phyloP scores from a whole-genome alignment of 768 basidiomycete species.

The Aureoboletus auriporus region DNA sequence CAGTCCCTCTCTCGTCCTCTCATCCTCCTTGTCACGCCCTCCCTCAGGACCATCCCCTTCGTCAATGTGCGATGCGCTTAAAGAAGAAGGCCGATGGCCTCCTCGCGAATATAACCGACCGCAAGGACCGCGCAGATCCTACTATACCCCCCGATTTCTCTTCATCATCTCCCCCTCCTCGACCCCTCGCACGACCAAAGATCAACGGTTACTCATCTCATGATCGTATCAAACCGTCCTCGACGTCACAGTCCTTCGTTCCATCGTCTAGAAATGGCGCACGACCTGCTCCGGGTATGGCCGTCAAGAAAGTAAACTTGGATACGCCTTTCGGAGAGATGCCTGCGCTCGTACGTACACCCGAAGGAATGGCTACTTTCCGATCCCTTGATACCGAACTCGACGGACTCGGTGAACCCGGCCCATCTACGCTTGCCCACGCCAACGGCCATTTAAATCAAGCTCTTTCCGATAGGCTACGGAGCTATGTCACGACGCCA shows the following conservation, averaged over 20 bases:
- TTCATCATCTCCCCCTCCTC: conserved; percentile 18
- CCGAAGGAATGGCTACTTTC: conserved; percentile 71
- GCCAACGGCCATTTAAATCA: conserved; percentile 26
- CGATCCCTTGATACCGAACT: conserved; percentile 53
- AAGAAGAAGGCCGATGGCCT: conserved; percentile 82
- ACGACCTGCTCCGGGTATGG: conserved; percentile 7
- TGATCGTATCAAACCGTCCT: conserved; percentile 20
- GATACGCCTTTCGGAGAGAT: conserved; percentile 60
- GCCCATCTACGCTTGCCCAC: conserved; percentile 30
- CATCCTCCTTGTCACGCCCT: background rate
- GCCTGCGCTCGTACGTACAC: conserved; percentile 65
- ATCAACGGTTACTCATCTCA: conserved; percentile 38
- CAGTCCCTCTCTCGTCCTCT: conserved; percentile 29
- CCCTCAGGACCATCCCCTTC: conserved; percentile 79
- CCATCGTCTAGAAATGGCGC: conserved; percentile 16
- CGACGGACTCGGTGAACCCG: conserved; percentile 34
- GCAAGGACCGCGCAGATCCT: conserved; percentile 75
- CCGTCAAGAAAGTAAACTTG: conserved; percentile 19
- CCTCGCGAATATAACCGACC: conserved; percentile 85
- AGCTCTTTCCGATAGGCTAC: conserved; percentile 18
- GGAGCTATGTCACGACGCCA: conserved; percentile 10
- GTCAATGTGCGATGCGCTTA: conserved; percentile 76
- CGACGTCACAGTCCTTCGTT: conserved; percentile 15
- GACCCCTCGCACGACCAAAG: conserved; percentile 38
- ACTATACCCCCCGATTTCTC: conserved; percentile 50